Evolutionary conservation across 345 rosid species (phyloP).

Genomic region (Eucalyptus pauciflora): DNA sequence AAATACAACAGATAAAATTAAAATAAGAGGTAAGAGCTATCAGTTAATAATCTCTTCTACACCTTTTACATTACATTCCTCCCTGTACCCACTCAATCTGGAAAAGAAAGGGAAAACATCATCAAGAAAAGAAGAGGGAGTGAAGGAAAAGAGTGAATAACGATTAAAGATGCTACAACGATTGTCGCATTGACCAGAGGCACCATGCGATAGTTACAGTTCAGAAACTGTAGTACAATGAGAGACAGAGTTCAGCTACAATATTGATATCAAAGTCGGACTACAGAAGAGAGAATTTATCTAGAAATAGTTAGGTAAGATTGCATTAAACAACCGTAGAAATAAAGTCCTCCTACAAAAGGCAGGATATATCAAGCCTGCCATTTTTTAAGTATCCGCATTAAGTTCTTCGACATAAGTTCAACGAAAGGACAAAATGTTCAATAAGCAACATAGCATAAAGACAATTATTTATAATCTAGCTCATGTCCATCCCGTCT

Average conservation of each 20-base stretch:
- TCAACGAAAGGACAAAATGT: constrained; percentile 11
- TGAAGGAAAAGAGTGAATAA: background rate
- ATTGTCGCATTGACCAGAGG: background rate
- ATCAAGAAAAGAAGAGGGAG: background rate
- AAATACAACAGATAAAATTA: background rate
- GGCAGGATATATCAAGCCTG: constrained; percentile 16
- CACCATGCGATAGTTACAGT: background rate
- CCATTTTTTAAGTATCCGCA: constrained; percentile 32
- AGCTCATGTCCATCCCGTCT: constrained; percentile 95
- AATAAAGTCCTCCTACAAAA: constrained; percentile 44
- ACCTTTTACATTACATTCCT: background rate
- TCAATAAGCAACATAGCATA: background rate
- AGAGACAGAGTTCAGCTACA: background rate
- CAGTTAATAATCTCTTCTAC: background rate
- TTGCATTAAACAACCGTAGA: constrained; percentile 32
- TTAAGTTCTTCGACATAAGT: constrained; percentile 34
- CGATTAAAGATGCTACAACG: background rate
- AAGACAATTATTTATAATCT: constrained; percentile 17
- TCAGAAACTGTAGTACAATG: background rate
- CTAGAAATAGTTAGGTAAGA: constrained; percentile 18
- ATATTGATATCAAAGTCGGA: background rate
- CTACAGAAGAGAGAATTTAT: background rate
- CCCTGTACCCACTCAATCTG: background rate
- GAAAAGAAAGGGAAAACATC: background rate
- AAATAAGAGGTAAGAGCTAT: background rate